phyloP scores from a whole-genome alignment of 2,329 filamentous ascomycete species.

The Colletotrichum godetiae region DNA sequence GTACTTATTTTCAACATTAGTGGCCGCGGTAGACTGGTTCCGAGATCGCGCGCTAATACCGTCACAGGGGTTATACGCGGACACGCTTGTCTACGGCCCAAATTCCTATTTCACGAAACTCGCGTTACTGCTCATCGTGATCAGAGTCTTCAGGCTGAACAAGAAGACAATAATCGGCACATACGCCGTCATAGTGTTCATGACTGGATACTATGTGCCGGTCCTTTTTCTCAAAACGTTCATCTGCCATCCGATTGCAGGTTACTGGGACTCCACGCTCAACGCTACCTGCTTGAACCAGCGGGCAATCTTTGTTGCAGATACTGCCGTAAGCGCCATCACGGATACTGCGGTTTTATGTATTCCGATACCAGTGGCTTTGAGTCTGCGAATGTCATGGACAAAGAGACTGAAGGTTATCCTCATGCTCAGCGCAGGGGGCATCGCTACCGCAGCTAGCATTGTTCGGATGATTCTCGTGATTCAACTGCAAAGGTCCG shows the following conservation, averaged over 20 bases:
- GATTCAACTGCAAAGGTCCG: slow-evolving; percentile 38
- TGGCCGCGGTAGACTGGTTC: too few relatives aligned
- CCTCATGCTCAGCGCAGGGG: slow-evolving; percentile 45
- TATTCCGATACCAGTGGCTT: slow-evolving; percentile 45
- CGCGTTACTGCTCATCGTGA: slow-evolving; percentile 55
- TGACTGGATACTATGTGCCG: slow-evolving; percentile 48
- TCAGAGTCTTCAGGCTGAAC: slow-evolving; percentile 54
- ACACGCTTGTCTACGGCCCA: slow-evolving; percentile 57
- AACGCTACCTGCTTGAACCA: slow-evolving; percentile 49
- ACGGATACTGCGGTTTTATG: slow-evolving; percentile 46
- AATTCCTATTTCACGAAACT: slow-evolving; percentile 54
- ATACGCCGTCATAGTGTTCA: slow-evolving; percentile 49
- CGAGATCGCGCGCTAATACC: not conserved
- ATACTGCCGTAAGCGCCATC: slow-evolving; percentile 45
- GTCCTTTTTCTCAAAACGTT: slow-evolving; percentile 51
- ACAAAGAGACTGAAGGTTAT: slow-evolving; percentile 44
- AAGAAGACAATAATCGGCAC: slow-evolving; percentile 51
- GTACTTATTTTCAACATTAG: not conserved
- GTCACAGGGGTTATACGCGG: slow-evolving; percentile 46
- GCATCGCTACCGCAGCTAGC: slow-evolving; percentile 45
- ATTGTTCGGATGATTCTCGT: slow-evolving; percentile 43
- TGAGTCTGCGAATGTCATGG: slow-evolving; percentile 44
- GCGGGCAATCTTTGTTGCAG: slow-evolving; percentile 44
- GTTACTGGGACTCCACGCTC: slow-evolving; percentile 50
- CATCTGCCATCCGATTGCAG: slow-evolving; percentile 52